phyloP scores from a whole-genome alignment of 345 rosid genomes.

The Gossypium raimondii region DNA sequence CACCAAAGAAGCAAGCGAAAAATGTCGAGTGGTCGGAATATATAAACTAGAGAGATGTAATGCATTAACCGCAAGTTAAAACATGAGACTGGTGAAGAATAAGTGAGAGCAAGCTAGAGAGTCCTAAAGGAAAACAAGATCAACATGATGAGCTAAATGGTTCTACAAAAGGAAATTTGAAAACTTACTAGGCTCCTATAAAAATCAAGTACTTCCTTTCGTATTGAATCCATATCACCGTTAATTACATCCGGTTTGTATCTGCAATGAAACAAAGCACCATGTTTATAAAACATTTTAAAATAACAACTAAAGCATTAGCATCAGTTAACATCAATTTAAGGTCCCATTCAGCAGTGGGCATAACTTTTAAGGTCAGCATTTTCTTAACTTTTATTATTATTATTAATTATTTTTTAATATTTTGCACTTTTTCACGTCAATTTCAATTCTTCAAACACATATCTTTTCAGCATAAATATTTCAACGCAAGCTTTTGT shows the following conservation, averaged over 20 bases:
- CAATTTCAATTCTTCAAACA: background rate
- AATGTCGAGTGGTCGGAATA: conserved; percentile 13
- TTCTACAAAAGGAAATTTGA: background rate
- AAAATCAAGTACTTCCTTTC: conserved; percentile 58
- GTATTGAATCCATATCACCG: conserved; percentile 96
- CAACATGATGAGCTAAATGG: background rate
- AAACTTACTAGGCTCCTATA: conserved; percentile 55
- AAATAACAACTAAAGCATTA: background rate
- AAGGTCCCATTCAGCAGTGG: background rate
- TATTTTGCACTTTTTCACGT: background rate
- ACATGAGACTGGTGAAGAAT: background rate
- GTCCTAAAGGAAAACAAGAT: background rate
- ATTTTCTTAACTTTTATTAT: background rate
- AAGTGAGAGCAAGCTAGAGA: background rate
- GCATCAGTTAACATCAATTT: background rate
- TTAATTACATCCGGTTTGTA: conserved; percentile 78
- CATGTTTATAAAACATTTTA: background rate
- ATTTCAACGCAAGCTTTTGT: no score
- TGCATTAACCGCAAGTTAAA: background rate
- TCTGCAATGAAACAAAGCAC: conserved; percentile 26
- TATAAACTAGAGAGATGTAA: background rate
- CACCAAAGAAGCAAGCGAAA: conserved; percentile 18
- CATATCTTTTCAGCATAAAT: no score
- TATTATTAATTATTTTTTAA: no score
- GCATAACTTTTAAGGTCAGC: background rate